Base-by-base conservation (phyloP, 208 protist genomes). In the Leishmania tarentolae region DNA sequence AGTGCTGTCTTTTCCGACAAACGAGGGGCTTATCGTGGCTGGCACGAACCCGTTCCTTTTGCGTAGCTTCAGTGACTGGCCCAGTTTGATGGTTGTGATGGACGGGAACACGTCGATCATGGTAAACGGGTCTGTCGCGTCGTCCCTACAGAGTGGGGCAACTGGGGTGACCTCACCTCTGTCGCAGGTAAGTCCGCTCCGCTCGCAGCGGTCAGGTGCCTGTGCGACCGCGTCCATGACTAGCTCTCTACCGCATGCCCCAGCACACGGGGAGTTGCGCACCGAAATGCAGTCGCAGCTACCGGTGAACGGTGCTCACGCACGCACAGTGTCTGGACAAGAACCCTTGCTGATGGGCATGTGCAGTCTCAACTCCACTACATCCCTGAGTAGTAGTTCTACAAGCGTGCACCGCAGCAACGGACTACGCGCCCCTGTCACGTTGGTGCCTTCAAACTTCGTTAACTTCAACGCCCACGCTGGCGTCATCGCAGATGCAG, bases 11-110 rank as follows among this genome's bases (percentile, higher is more conserved):
- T 96, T 97, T 61, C 82, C 87, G 9, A 56, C 37, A 24, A 65
- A 78, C 57, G 81, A 92, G 69, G 84, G 85, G 59, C 71, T 93
- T 61, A 85, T 97, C 69, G 90, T 95, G 31, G 93, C 90, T 2
- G 84, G 83, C 68, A 97, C 94, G 1, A 97, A 97, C 74, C 92
- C 92, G 6, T 95, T 96, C 83, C 86, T 97, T 19, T 81, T 96
- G 57, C 91, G 90, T 56, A 88, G 87, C 80, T 97, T 95, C 85
- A 87, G 88, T 17, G 94, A 91, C 47, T 97, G 94, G 93, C 82
- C 69, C 44, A 91, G 90, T 81, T 52, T 89, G 50, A 85, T 97
- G 44, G 89, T 89, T 1, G 88, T 96, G 65, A 81, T 94, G 63
- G 92, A 97, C 76, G 76, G 73, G 76, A 88, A 79, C 82, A 87